A percentile compares a stretch with the other conserved stretches of the same genome.
Evolutionary conservation across 1,284 basidiomycete species (phyloP).

Genomic region (Athelia psychrophila): DNA sequence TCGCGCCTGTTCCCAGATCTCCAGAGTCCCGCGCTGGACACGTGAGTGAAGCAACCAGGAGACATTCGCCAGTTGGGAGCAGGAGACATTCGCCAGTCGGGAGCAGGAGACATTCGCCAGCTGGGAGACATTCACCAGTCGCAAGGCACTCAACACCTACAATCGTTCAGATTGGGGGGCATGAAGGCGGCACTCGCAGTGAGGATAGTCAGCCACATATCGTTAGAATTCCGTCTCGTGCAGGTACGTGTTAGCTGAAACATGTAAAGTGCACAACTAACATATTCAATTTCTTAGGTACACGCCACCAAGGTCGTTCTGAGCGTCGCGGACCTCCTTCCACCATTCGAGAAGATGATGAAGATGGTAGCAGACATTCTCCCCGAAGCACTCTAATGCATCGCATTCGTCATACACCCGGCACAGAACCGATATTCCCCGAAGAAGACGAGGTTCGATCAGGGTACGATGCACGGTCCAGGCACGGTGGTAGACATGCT

Average conservation of each 20-base stretch:
- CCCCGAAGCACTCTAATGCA: background rate
- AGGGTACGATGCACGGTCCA: background rate
- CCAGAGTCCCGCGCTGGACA: background rate
- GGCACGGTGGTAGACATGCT: no score
- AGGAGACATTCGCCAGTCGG: background rate
- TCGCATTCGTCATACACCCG: background rate
- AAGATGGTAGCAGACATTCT: background rate
- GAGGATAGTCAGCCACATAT: background rate
- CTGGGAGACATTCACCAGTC: background rate
- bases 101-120: background rate
- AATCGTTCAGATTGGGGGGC: background rate
- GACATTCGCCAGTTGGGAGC: background rate
- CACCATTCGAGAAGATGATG: background rate
- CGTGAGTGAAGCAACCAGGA: no score
- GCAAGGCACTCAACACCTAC: background rate
- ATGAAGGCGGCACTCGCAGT: background rate
- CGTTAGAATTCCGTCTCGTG: background rate
- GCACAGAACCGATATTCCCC: background rate
- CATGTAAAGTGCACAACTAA: background rate
- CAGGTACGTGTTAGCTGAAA: background rate
- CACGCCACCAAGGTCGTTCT: background rate
- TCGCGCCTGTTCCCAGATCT: background rate
- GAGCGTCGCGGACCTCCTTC: background rate
- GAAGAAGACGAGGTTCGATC: conserved; percentile 1
- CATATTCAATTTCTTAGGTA: background rate